Conservation (phyloP, 768 basidiomycete genomes). For the Russula brevipes region DNA sequence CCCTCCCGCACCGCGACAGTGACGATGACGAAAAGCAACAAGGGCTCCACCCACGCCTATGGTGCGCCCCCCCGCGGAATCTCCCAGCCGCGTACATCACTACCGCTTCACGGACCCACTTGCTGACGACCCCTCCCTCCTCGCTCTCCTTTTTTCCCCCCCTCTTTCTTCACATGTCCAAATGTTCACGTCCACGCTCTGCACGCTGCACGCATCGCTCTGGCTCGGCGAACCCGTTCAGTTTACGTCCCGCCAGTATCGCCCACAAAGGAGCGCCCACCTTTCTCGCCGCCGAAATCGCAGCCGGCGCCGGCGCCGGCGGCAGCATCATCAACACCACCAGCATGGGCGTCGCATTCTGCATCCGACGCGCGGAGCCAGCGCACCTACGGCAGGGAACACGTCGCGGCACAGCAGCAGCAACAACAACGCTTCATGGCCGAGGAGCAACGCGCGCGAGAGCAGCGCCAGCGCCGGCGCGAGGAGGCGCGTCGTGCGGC, state of each 20-base stretch:
- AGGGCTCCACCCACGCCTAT: not conserved
- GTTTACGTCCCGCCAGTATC: not conserved
- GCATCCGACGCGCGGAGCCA: not conserved
- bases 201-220: not conserved
- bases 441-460: constrained; percentile 9
- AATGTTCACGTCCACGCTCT: no score
- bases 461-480: not conserved
- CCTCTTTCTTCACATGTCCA: no score
- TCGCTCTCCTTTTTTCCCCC: not conserved
- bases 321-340: not conserved
- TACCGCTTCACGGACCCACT: not conserved
- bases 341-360: not conserved
- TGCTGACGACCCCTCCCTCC: not conserved
- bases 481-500: constrained; percentile 17
- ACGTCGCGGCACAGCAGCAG: not conserved
- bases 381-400: not conserved
- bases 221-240: not conserved
- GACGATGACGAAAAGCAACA: not conserved
- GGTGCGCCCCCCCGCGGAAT: not conserved
- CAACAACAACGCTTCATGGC: not conserved
- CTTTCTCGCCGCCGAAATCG: not conserved
- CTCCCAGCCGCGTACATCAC: not conserved
- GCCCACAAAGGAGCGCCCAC: not conserved
- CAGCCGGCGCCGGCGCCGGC: not conserved
- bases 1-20: not conserved